Evolutionary conservation across 2,329 filamentous ascomycete genomes (phyloP).

Genomic region (Elsinoe ampelina): DNA sequence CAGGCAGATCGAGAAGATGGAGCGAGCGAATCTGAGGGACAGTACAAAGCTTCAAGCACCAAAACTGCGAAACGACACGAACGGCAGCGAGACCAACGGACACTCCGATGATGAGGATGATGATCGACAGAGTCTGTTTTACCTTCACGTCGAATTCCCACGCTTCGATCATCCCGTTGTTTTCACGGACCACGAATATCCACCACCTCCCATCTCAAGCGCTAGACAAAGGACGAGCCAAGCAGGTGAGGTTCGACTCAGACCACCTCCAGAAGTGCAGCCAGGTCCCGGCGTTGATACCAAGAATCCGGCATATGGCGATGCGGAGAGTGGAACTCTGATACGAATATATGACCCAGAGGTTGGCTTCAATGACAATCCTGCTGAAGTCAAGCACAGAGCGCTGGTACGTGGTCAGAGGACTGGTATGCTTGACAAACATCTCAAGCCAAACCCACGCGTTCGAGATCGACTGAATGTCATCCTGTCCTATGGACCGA

Average conservation of each 20-base stretch:
- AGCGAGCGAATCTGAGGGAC: conserved; percentile 32
- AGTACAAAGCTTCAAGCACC: conserved; percentile 16
- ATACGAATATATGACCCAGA: conserved; percentile 91
- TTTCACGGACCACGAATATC: conserved; percentile 89
- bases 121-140: conserved; percentile 58
- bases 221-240: conserved; percentile 46
- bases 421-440: conserved; percentile 88
- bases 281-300: conserved; percentile 76
- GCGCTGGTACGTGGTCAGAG: conserved; percentile 84
- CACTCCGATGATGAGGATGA: conserved; percentile 29
- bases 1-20: conserved; percentile 68
- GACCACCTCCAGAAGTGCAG: conserved; percentile 78
- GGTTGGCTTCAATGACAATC: conserved; percentile 79
- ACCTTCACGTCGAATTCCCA: conserved; percentile 82
- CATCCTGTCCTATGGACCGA: conserved; percentile 87
- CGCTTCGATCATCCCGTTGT: conserved; percentile 94
- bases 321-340: conserved; percentile 49
- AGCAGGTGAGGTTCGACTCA: conserved; percentile 60
- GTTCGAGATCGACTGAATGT: conserved; percentile 85
- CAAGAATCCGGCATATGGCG: conserved; percentile 38
- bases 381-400: conserved; percentile 89
- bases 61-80: background rate
- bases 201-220: conserved; percentile 70
- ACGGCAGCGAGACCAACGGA: conserved; percentile 21
- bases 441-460: conserved; percentile 92